These are phyloP conservation scores for Lyophyllum atratum DNA, from an alignment of 768 basidiomycete species.

Conservation along the genomic window DNA sequence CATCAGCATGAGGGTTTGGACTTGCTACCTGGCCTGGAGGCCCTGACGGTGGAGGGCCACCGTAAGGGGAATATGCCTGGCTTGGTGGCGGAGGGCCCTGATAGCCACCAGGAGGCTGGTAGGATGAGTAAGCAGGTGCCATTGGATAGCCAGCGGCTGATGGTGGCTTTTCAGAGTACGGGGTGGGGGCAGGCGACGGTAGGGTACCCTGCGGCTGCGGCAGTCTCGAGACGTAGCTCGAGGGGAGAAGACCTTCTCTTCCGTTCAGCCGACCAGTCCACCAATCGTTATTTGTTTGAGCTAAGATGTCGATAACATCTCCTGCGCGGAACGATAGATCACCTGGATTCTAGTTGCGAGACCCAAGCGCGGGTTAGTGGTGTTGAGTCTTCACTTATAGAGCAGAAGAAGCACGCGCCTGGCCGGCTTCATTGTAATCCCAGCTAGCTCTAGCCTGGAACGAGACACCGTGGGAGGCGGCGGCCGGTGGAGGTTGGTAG, in stretches of 20 bases:
- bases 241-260: constrained; percentile 72
- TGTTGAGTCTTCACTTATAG: not conserved
- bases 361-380: not conserved
- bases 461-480: constrained; percentile 22
- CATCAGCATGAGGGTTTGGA: constrained; percentile 21
- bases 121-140: constrained; percentile 2
- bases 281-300: constrained; percentile 82
- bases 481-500: constrained; percentile 4
- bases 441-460: constrained; percentile 58
- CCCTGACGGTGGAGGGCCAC: constrained; percentile 7
- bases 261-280: constrained; percentile 75
- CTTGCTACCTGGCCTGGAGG: not conserved
- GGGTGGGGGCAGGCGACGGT: constrained; percentile 10
- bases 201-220: constrained; percentile 10
- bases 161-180: constrained; percentile 3
- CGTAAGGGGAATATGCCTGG: constrained; percentile 11
- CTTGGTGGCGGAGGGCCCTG: constrained; percentile 11
- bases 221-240: constrained; percentile 67
- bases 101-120: constrained; percentile 9
- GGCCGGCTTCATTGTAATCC: constrained; percentile 63
- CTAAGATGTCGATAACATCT: constrained; percentile 72
- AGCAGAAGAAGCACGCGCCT: constrained; percentile 32
- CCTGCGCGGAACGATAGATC: constrained; percentile 77
- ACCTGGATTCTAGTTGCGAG: constrained; percentile 53
- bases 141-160: not conserved